Evolutionary conservation across 176 grass and related monocot genomes (phyloP), one percentile per base, ranked within the genome.

Genomic region (Melocanna baccifera): DNA sequence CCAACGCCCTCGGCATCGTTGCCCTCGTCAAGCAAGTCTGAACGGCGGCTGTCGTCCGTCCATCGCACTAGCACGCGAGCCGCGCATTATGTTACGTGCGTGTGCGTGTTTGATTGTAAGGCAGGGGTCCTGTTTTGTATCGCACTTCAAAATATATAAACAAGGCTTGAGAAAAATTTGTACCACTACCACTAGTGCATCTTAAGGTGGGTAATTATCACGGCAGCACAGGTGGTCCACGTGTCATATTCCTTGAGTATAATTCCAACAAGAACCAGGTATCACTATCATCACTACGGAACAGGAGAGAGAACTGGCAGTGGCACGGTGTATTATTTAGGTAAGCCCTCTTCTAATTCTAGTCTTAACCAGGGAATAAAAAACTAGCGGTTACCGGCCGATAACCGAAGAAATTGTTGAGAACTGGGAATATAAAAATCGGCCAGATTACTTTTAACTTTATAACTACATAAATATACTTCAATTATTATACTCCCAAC

Each of bases 1-100:
- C 75, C 66, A 81, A 66, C 84, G 19, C 62, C 12, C 84, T 86
- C 47, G 68, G 41, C 79, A 46, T 90, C 83, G 78, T 46, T 14
- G 57, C 29, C 66, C 41, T 8, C 19, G 8, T 26, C 63, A 62
- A 72, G 36, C 58, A 82, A 10, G 13, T 62, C 50, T 28, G 53
- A 59, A 36, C 29, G 9, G 7, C 25, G 52, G 0, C 53, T 57
- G 19, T 3, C 39, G 6, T 46, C 43, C 1, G 12, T 15, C 19
- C 0, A 22, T 22, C 18, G 9, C 15, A 12, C 39, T 29, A 30
- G 55, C 25, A 34, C 28, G 5, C 28, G 73, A 56, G 20, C 40
- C 63, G 19, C 30, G 12, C 7, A 20, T 3, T 15, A 50, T 1
- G 56, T 34, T 4, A 34, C 32, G 32, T 32, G 8, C 6, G 39